Percentiles rank a stretch among this genome's conserved stretches.
These are phyloP conservation scores for Aspergillus sparsus DNA, from an alignment of 495 filamentous ascomycete genomes.

Conservation along the genomic window DNA sequence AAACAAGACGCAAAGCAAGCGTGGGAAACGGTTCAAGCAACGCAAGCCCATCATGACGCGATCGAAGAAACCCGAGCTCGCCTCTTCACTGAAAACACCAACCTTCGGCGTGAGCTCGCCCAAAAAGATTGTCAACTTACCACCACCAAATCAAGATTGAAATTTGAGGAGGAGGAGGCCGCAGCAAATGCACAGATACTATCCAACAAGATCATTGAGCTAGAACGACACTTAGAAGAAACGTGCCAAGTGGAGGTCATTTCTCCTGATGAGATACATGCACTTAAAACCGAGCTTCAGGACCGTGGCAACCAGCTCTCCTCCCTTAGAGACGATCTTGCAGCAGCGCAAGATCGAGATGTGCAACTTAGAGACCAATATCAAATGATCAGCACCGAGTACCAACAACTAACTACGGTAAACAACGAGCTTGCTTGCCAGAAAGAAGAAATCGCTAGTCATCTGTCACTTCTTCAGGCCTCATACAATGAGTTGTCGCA, in stretches of 20 bases:
- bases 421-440: constrained; percentile 1
- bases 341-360: not conserved
- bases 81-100: not conserved
- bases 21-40: constrained; percentile 5
- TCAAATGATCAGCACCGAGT: not conserved
- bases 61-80: not conserved
- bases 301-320: not conserved
- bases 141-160: not conserved
- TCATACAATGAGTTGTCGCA: not conserved
- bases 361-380: not conserved
- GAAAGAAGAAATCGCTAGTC: not conserved
- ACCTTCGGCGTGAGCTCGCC: constrained; percentile 3
- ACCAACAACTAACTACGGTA: not conserved
- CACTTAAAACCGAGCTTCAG: constrained; percentile 10
- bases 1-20: constrained; percentile 1
- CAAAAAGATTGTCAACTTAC: not conserved
- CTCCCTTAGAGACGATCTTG: not conserved
- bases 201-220: not conserved
- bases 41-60: constrained; percentile 2
- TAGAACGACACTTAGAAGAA: not conserved
- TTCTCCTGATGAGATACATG: not conserved
- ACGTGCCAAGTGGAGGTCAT: not conserved
- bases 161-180: not conserved
- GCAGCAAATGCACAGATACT: not conserved
- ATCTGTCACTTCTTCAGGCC: not conserved